Percentiles rank a stretch among this genome's conserved stretches.
Conservation (phyloP, 179 eudicot genomes). For the Gypsophila paniculata region DNA sequence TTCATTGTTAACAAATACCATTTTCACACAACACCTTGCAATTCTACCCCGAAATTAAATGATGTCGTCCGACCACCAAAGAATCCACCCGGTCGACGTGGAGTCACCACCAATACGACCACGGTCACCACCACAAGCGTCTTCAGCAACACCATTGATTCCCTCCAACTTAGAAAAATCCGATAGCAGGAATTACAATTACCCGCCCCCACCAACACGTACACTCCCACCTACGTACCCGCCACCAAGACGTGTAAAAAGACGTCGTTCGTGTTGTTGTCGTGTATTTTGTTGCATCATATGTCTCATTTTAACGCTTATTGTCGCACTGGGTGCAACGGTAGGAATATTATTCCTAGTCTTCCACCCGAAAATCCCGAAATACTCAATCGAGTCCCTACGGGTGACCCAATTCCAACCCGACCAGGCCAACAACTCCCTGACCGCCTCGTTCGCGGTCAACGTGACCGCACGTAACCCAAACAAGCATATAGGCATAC, state of each 20-base stretch:
- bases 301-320: conserved; percentile 32
- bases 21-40: background rate
- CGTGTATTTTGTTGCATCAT: conserved; percentile 56
- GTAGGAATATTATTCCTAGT: conserved; percentile 56
- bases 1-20: too few species aligned
- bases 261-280: conserved; percentile 35
- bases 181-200: conserved; percentile 27
- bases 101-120: conserved; percentile 39
- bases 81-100: conserved; percentile 58
- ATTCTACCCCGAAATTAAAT: background rate
- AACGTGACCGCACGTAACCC: conserved; percentile 73
- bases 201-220: conserved; percentile 34
- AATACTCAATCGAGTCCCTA: conserved; percentile 63
- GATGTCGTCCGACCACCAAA: conserved; percentile 36
- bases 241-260: conserved; percentile 36
- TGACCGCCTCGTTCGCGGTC: conserved; percentile 56
- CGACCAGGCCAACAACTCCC: conserved; percentile 29
- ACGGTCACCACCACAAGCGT: conserved; percentile 10
- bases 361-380: conserved; percentile 65
- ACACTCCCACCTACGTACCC: conserved; percentile 38
- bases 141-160: conserved; percentile 47
- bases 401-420: conserved; percentile 45
- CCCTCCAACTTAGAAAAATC: conserved; percentile 40
- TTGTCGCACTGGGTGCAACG: conserved; percentile 44
- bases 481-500: conserved; percentile 68